A percentile compares a stretch with the other conserved stretches of the same genome.
These are phyloP conservation scores for Sporothrix luriei DNA, from an alignment of 2,329 filamentous ascomycete species.

Conservation along the genomic window DNA sequence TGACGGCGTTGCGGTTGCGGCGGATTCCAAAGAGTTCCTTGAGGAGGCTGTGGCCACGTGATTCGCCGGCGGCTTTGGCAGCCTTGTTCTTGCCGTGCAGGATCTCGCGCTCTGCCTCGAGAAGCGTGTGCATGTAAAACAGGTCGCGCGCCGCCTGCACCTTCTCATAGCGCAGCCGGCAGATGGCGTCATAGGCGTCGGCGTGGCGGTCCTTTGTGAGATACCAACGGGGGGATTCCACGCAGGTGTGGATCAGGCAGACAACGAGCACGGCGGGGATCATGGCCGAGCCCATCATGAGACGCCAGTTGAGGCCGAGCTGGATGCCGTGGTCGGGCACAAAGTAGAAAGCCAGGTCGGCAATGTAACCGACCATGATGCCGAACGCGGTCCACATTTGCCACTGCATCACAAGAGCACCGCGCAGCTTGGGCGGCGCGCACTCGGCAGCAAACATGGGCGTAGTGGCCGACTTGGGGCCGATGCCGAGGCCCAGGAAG, in stretches of 20 bases:
- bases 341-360: constrained; percentile 63
- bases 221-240: constrained; percentile 47
- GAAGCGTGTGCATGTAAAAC: constrained; percentile 59
- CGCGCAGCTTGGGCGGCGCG: constrained; percentile 64
- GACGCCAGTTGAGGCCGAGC: constrained; percentile 63
- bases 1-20: constrained; percentile 62
- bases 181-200: constrained; percentile 53
- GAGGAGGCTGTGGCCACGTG: constrained; percentile 53
- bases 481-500: constrained; percentile 69
- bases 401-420: constrained; percentile 68
- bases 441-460: constrained; percentile 68
- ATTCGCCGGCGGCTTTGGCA: constrained; percentile 33
- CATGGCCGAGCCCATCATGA: constrained; percentile 69
- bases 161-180: constrained; percentile 52
- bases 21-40: constrained; percentile 62
- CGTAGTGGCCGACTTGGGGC: constrained; percentile 69
- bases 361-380: constrained; percentile 61
- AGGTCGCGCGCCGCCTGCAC: constrained; percentile 59
- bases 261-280: constrained; percentile 62
- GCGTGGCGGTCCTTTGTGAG: constrained; percentile 51
- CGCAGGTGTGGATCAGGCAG: constrained; percentile 47
- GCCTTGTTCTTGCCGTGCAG: constrained; percentile 40
- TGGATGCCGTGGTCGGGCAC: constrained; percentile 56
- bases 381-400: constrained; percentile 50
- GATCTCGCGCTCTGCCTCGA: constrained; percentile 58